These are phyloP conservation scores for Porphyrellus cyaneotinctus DNA, from an alignment of 768 basidiomycete genomes.

Conservation along the genomic window DNA sequence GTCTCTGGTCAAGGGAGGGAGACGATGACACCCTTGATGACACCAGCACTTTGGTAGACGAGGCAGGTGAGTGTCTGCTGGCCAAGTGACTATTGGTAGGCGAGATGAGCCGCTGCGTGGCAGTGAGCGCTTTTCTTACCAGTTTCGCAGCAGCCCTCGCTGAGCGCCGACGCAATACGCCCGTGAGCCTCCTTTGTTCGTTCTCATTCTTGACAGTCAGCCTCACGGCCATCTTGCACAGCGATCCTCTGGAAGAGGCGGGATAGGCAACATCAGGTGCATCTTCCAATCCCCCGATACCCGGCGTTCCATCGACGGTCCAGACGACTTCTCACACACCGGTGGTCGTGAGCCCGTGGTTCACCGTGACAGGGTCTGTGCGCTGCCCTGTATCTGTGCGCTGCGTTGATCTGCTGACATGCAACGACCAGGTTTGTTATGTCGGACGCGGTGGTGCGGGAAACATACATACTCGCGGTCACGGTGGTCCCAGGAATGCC, in stretches of 20 bases:
- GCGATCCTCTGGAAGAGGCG: slow-evolving; percentile 64
- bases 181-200: slow-evolving; percentile 37
- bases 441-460: slow-evolving; percentile 82
- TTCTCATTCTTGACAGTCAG: too few relatives aligned
- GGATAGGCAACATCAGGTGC: slow-evolving; percentile 60
- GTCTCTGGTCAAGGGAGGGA: not conserved
- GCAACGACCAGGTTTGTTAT: slow-evolving; percentile 34
- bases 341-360: slow-evolving; percentile 55
- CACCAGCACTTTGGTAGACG: slow-evolving; percentile 9
- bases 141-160: slow-evolving; percentile 6
- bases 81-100: too few relatives aligned
- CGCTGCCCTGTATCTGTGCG: not conserved
- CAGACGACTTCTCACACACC: slow-evolving; percentile 47
- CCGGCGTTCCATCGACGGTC: slow-evolving; percentile 35
- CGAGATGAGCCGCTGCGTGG: too few relatives aligned
- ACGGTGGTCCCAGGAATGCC: slow-evolving; percentile 33
- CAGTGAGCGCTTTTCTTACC: not conserved
- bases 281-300: slow-evolving; percentile 42
- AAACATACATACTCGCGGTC: slow-evolving; percentile 68
- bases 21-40: not conserved
- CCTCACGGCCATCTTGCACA: slow-evolving; percentile 13
- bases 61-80: slow-evolving; percentile 8
- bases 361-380: slow-evolving; percentile 36
- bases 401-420: not conserved
- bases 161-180: slow-evolving; percentile 43